A percentile compares a stretch with the other conserved stretches of the same genome.
phyloP scores from a whole-genome alignment of 1,284 basidiomycete species.

The Cutaneotrichosporon sp. region DNA sequence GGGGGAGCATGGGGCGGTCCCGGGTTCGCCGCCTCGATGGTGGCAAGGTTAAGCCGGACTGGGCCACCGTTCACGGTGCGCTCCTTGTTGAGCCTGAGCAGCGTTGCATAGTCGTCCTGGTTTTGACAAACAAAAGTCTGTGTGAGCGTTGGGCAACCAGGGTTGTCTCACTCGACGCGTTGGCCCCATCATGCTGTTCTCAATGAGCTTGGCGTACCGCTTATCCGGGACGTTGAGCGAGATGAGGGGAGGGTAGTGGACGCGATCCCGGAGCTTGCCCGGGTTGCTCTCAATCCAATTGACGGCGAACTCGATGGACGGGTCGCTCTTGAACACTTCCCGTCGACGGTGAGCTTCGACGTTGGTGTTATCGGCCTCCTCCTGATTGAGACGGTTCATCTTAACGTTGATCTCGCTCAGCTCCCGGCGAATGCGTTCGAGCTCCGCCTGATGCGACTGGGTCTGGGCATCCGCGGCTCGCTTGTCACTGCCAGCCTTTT shows the following conservation, averaged over 20 bases:
- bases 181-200: constrained; percentile 65
- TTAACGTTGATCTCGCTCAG: constrained; percentile 2
- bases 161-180: constrained; percentile 63
- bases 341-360: constrained; percentile 57
- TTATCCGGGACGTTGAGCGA: constrained; percentile 70
- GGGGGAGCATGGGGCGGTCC: constrained; percentile 21
- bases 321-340: constrained; percentile 59
- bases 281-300: constrained; percentile 74
- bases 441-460: not conserved
- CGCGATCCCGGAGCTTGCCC: constrained; percentile 69
- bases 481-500: not conserved
- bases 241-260: constrained; percentile 82
- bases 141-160: not conserved
- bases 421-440: not conserved
- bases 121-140: constrained; percentile 86
- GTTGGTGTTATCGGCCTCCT: constrained; percentile 62
- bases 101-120: constrained; percentile 73
- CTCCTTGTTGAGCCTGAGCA: constrained; percentile 63
- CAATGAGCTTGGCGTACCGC: constrained; percentile 68
- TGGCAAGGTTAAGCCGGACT: constrained; percentile 32
- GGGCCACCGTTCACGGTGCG: constrained; percentile 9
- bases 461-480: not conserved
- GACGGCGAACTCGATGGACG: constrained; percentile 63
- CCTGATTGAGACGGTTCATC: constrained; percentile 9
- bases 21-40: constrained; percentile 36